Evolutionary conservation across 768 basidiomycete species (phyloP).

Genomic region (Udeniomyces megalosporus): DNA sequence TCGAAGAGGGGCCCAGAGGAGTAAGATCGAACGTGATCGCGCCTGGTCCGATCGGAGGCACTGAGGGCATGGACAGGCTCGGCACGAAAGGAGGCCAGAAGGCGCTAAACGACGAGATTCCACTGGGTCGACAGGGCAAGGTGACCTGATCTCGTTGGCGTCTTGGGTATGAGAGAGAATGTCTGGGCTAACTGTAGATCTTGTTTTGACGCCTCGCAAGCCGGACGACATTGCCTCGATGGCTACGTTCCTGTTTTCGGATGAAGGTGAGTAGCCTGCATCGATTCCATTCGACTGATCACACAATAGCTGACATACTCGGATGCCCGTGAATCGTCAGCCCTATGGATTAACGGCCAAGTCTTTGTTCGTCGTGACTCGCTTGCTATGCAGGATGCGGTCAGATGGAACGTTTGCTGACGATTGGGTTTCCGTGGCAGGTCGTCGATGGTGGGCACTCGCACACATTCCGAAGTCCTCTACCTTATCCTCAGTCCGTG

Average conservation of each 20-base stretch:
- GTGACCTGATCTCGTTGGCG: neutral
- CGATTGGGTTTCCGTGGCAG: slow-evolving; percentile 3
- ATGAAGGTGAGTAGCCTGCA: slow-evolving; percentile 31
- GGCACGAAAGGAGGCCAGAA: slow-evolving; percentile 18
- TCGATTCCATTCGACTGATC: neutral
- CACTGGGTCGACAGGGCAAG: slow-evolving; percentile 23
- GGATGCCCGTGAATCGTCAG: too few relatives aligned
- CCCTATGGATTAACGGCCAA: slow-evolving; percentile 59
- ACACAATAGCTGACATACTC: too few relatives aligned
- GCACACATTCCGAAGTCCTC: slow-evolving; percentile 17
- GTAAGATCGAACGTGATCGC: slow-evolving; percentile 52
- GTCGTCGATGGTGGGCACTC: slow-evolving; percentile 30
- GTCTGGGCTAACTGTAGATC: too few relatives aligned
- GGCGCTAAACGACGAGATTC: slow-evolving; percentile 20
- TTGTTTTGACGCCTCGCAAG: too few relatives aligned
- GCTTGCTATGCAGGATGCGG: neutral
- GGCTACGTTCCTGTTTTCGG: slow-evolving; percentile 65
- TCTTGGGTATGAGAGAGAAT: too few relatives aligned
- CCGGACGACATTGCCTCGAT: slow-evolving; percentile 57
- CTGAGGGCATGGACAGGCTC: slow-evolving; percentile 42
- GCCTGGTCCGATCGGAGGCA: slow-evolving; percentile 52
- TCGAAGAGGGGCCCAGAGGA: slow-evolving; percentile 91
- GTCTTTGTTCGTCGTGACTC: slow-evolving; percentile 35
- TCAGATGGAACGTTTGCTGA: slow-evolving; percentile 1
- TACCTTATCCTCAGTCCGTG: slow-evolving; percentile 26